Evolutionary conservation across 1,284 basidiomycete genomes (phyloP).

Genomic region (Trichosporon sp.): DNA sequence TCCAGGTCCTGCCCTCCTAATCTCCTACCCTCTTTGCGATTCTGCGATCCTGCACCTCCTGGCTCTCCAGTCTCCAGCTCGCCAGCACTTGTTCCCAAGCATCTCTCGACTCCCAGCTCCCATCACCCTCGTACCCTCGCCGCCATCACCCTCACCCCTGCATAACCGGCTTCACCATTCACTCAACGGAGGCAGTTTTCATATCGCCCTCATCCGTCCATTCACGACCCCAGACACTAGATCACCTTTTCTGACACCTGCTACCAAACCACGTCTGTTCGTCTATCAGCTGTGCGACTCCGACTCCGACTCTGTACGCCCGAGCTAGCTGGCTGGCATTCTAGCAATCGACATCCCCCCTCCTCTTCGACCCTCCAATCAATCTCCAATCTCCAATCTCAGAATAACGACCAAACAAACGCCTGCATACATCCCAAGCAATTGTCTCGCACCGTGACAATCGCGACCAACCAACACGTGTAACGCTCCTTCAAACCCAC

Average conservation of each 20-base stretch:
- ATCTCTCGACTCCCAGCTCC: background rate
- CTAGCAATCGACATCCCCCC: background rate
- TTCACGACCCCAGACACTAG: background rate
- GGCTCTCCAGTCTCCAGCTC: too few species aligned
- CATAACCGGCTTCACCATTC: background rate
- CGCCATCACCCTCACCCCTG: background rate
- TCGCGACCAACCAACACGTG: constrained; percentile 13
- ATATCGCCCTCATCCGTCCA: background rate
- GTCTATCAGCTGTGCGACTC: background rate
- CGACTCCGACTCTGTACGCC: constrained; percentile 7
- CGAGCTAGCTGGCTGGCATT: constrained; percentile 11
- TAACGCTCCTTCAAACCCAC: constrained; percentile 18
- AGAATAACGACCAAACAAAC: background rate
- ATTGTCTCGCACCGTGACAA: background rate
- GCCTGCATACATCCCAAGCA: constrained; percentile 3
- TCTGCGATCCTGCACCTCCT: background rate
- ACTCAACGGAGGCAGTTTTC: constrained; percentile 13
- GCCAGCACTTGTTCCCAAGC: background rate
- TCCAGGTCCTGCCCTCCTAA: constrained; percentile 1
- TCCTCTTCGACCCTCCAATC: too few species aligned
- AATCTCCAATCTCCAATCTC: background rate
- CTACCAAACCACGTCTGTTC: background rate
- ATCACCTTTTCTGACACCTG: background rate
- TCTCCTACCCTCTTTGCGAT: background rate
- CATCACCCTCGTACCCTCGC: constrained; percentile 26